These are phyloP conservation scores for Phytophthora palmivora DNA, from an alignment of 352 stramenopile genomes.

Conservation along the genomic window DNA sequence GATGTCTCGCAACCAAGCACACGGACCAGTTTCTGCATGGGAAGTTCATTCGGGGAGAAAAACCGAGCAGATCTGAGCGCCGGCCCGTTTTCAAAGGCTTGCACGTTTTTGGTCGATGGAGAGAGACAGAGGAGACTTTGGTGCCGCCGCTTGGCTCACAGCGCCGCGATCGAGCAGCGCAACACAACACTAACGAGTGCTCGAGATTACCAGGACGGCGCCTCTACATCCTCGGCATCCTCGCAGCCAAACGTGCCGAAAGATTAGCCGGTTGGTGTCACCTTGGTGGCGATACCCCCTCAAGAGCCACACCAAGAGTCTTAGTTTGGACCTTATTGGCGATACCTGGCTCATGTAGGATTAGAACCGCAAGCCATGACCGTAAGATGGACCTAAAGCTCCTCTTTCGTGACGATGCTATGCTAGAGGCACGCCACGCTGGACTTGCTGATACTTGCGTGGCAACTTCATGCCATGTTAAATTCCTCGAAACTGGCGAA, in stretches of 20 bases:
- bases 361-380: slow-evolving; percentile 11
- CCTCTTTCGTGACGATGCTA: slow-evolving; percentile 34
- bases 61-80: slow-evolving; percentile 14
- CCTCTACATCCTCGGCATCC: slow-evolving; percentile 31
- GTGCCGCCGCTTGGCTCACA: slow-evolving; percentile 38
- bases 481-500: slow-evolving; percentile 1
- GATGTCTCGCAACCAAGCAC: slow-evolving; percentile 36
- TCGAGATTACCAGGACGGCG: slow-evolving; percentile 36
- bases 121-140: slow-evolving; percentile 33
- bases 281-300: slow-evolving; percentile 15
- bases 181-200: slow-evolving; percentile 26
- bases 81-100: slow-evolving; percentile 31
- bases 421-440: slow-evolving; percentile 23
- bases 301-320: neutral
- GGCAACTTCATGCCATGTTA: neutral
- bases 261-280: slow-evolving; percentile 2
- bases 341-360: slow-evolving; percentile 22
- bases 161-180: slow-evolving; percentile 23
- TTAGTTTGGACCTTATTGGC: neutral
- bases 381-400: neutral
- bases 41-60: slow-evolving; percentile 44
- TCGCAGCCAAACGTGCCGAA: slow-evolving; percentile 3
- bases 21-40: slow-evolving; percentile 17
- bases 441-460: slow-evolving; percentile 27
- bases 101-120: too few relatives aligned